These are phyloP conservation scores for Pouteria glomerata DNA, from an alignment of 148 eudicot genomes.

Conservation along the genomic window DNA sequence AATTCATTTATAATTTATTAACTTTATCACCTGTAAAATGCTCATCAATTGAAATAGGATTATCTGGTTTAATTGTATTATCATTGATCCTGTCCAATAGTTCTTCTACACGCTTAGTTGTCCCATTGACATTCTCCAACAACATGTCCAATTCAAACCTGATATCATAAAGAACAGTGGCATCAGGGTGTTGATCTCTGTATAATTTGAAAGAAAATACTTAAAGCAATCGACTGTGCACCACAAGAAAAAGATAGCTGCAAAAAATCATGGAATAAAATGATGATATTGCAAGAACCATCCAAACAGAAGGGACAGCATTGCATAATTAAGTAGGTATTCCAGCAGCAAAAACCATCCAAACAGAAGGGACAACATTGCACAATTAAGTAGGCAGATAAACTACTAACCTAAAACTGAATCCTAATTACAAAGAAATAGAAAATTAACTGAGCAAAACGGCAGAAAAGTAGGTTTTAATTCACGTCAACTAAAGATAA, in stretches of 20 bases:
- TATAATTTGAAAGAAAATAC: not conserved
- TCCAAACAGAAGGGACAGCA: too few species aligned
- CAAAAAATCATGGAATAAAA: not conserved
- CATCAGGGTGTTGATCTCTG: not conserved
- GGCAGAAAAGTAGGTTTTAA: not conserved
- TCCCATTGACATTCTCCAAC: slow-evolving; percentile 67
- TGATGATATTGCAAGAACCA: not conserved
- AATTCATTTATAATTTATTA: not conserved
- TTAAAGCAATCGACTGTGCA: not conserved
- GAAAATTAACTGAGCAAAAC: not conserved
- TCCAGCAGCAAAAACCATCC: not conserved
- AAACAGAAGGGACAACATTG: not conserved
- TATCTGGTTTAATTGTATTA: slow-evolving; percentile 47
- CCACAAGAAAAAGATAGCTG: not conserved
- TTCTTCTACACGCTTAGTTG: slow-evolving; percentile 81
- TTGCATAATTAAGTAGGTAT: not conserved
- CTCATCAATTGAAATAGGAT: slow-evolving; percentile 53
- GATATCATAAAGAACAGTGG: slow-evolving; percentile 10
- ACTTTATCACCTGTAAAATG: slow-evolving; percentile 35
- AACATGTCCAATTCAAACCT: slow-evolving; percentile 98
- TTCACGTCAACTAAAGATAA: not conserved
- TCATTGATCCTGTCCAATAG: slow-evolving; percentile 60
- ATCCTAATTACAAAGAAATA: not conserved
- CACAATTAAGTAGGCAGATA: not conserved
- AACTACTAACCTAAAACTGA: not conserved